Conservation (phyloP, 2,329 filamentous ascomycete species). For the Sporothrix pallida region DNA sequence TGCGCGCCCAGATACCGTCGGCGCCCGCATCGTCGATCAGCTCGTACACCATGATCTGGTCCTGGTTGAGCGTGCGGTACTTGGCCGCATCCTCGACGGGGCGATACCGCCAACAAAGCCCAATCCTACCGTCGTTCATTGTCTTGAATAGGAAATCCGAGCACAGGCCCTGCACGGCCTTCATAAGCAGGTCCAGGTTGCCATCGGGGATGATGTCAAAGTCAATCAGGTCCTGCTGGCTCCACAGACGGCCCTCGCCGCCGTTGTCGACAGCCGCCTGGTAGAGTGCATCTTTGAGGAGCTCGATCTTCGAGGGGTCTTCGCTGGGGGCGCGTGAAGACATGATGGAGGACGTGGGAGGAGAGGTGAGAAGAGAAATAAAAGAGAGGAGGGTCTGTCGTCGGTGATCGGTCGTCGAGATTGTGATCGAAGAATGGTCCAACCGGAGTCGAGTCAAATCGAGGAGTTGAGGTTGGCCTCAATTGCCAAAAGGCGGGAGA, state of each 20-base stretch:
- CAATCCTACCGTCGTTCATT: constrained; percentile 51
- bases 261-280: constrained; percentile 59
- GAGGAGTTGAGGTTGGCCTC: constrained; percentile 14
- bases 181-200: constrained; percentile 60
- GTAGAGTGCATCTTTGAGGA: constrained; percentile 64
- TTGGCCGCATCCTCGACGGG: constrained; percentile 66
- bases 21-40: constrained; percentile 84
- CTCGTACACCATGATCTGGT: constrained; percentile 83
- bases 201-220: constrained; percentile 63
- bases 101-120: constrained; percentile 64
- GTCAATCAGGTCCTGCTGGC: constrained; percentile 63
- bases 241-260: constrained; percentile 57
- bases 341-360: constrained; percentile 31
- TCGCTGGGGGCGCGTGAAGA: constrained; percentile 38
- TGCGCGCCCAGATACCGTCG: constrained; percentile 90
- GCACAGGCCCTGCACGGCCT: constrained; percentile 62
- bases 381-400: not conserved
- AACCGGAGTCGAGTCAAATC: not conserved
- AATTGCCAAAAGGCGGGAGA: not conserved
- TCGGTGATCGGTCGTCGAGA: not conserved
- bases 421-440: not conserved
- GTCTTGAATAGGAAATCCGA: constrained; percentile 65
- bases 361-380: not conserved
- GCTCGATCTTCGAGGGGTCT: constrained; percentile 51
- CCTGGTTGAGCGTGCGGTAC: constrained; percentile 65